phyloP scores from a whole-genome alignment of 2,329 filamentous ascomycete genomes.

The Penicillium sclerotiorum region DNA sequence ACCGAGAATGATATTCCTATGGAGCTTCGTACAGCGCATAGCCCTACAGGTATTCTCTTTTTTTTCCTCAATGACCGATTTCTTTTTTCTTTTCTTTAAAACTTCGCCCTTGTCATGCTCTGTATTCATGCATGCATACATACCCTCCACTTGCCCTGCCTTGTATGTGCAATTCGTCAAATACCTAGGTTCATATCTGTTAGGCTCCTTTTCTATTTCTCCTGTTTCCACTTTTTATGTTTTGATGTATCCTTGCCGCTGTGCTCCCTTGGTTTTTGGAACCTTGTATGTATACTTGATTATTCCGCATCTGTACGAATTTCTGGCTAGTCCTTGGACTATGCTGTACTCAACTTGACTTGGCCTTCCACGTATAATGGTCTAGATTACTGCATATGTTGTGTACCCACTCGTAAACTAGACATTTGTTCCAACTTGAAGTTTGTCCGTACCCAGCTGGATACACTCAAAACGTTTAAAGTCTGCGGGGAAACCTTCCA shows the following conservation, averaged over 20 bases:
- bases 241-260: slow-evolving; percentile 9
- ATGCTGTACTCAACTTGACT: background rate
- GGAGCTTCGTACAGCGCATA: slow-evolving; percentile 6
- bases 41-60: background rate
- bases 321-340: background rate
- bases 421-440: too few relatives aligned
- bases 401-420: too few relatives aligned
- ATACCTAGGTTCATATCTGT: background rate
- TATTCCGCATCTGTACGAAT: slow-evolving; percentile 8
- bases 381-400: too few relatives aligned
- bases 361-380: too few relatives aligned
- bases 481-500: background rate
- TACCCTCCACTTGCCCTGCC: slow-evolving; percentile 10
- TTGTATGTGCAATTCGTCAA: slow-evolving; percentile 4
- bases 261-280: background rate
- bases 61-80: background rate
- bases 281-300: slow-evolving; percentile 19
- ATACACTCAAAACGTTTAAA: too few relatives aligned
- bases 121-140: slow-evolving; percentile 9
- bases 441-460: too few relatives aligned
- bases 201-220: background rate
- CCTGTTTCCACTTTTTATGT: slow-evolving; percentile 5
- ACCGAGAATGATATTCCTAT: background rate
- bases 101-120: background rate
- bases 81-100: slow-evolving; percentile 3